Evolutionary conservation across 306 rosid species (phyloP).

Genomic region (Abrus pulchellus): DNA sequence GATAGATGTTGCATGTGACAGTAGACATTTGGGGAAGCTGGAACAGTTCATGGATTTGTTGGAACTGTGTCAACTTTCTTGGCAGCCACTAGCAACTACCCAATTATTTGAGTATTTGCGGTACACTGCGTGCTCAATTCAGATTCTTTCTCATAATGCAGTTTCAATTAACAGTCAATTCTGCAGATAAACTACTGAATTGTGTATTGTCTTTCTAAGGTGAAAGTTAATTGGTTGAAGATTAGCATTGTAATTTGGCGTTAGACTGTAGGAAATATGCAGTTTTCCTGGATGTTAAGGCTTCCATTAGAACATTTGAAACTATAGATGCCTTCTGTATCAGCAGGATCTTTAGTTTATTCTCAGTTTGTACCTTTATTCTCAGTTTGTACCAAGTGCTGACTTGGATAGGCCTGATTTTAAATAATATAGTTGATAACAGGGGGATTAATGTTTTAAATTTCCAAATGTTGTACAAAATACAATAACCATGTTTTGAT

Average conservation of each 20-base stretch:
- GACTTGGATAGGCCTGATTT: not conserved
- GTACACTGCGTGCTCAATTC: constrained; percentile 2
- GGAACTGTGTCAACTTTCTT: constrained; percentile 5
- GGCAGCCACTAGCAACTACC: constrained; percentile 30
- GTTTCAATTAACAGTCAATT: constrained; percentile 11
- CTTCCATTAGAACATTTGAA: constrained; percentile 26
- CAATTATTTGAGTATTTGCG: not conserved
- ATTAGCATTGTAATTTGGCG: constrained; percentile 26
- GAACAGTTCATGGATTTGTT: constrained; percentile 19
- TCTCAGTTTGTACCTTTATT: not conserved
- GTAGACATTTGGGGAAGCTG: constrained; percentile 42
- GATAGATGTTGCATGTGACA: constrained; percentile 40
- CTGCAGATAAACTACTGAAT: constrained; percentile 26
- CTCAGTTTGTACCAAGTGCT: not conserved
- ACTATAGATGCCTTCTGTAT: constrained; percentile 16
- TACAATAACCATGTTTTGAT: not conserved
- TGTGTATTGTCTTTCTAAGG: constrained; percentile 4
- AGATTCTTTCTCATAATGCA: constrained; percentile 18
- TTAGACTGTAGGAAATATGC: constrained; percentile 25
- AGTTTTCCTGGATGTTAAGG: constrained; percentile 16
- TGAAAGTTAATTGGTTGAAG: constrained; percentile 29
- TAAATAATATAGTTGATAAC: not conserved
- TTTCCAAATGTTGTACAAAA: not conserved
- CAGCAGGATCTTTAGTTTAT: not conserved
- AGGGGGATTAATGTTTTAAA: not conserved